Evolutionary conservation across 192 early-diverging fungal species (phyloP).

Genomic region (Coemansia sp.): DNA sequence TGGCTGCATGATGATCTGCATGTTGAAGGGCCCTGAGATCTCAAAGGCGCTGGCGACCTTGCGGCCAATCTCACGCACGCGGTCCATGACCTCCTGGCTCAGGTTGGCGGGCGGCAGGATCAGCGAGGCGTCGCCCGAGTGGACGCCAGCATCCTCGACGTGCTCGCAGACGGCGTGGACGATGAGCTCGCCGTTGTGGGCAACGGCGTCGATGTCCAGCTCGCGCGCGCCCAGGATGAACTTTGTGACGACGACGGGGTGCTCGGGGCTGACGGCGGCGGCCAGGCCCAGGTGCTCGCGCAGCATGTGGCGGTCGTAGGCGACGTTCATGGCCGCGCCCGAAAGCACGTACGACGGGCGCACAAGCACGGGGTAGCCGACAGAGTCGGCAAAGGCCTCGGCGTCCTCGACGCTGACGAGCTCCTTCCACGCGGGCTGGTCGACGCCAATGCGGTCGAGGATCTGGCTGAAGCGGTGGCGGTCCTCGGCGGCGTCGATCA

Average conservation of each 20-base stretch:
- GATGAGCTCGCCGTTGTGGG: constrained; percentile 76
- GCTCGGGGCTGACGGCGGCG: constrained; percentile 84
- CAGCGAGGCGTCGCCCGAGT: constrained; percentile 95
- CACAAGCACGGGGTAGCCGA: constrained; percentile 91
- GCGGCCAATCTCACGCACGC: constrained; percentile 75
- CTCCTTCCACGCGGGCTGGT: constrained; percentile 97
- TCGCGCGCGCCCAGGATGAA: constrained; percentile 93
- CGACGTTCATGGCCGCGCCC: constrained; percentile 98
- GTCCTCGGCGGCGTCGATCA: constrained; percentile 94
- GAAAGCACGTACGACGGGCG: constrained; percentile 97
- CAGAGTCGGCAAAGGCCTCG: constrained; percentile 75
- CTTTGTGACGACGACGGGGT: constrained; percentile 97
- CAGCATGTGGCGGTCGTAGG: constrained; percentile 74
- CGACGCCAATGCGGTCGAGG: constrained; percentile 88
- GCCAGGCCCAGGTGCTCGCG: constrained; percentile 75
- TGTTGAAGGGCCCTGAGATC: constrained; percentile 99
- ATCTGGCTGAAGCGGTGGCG: constrained; percentile 93
- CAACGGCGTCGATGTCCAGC: constrained; percentile 94
- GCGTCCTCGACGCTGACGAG: constrained; percentile 82
- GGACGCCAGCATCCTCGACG: constrained; percentile 96
- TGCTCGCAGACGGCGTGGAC: constrained; percentile 94
- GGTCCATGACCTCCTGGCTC: constrained; percentile 51
- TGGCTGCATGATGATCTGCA: constrained; percentile 84
- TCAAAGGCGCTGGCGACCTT: constrained; percentile 88
- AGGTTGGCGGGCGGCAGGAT: constrained; percentile 77